Evolutionary conservation across 331 rosid genomes (phyloP).

Genomic region (Quercus phellos): DNA sequence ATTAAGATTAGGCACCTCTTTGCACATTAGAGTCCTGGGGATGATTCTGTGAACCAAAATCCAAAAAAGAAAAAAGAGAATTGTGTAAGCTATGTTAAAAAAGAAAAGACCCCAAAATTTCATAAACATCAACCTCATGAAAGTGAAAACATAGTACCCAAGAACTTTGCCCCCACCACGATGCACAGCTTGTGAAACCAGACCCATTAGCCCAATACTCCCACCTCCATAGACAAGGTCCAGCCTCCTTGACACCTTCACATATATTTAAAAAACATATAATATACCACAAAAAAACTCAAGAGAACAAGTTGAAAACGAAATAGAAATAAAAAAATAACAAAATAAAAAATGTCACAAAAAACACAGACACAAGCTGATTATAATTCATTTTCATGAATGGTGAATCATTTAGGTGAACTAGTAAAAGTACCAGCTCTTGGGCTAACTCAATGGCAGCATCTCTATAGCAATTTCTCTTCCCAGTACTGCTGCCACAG

Average conservation of each 20-base stretch:
- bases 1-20: constrained; percentile 30
- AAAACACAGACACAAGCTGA: background rate
- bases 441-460: constrained; percentile 51
- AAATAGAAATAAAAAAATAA: background rate
- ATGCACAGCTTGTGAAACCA: constrained; percentile 53
- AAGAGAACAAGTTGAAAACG: background rate
- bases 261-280: background rate
- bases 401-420: background rate
- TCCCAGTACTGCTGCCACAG: constrained; percentile 54
- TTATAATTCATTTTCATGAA: background rate
- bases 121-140: background rate
- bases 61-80: background rate
- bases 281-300: background rate
- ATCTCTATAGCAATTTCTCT: constrained; percentile 37
- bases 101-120: background rate
- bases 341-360: background rate
- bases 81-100: background rate
- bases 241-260: constrained; percentile 45
- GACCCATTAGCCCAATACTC: constrained; percentile 55
- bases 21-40: constrained; percentile 43
- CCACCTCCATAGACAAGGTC: constrained; percentile 64
- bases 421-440: constrained; percentile 35
- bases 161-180: constrained; percentile 49
- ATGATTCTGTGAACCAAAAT: constrained; percentile 33
- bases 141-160: constrained; percentile 29